Evolutionary conservation across 345 rosid genomes (phyloP), one percentile per base, ranked within the genome.

Genomic region (Euphorbia peplus): DNA sequence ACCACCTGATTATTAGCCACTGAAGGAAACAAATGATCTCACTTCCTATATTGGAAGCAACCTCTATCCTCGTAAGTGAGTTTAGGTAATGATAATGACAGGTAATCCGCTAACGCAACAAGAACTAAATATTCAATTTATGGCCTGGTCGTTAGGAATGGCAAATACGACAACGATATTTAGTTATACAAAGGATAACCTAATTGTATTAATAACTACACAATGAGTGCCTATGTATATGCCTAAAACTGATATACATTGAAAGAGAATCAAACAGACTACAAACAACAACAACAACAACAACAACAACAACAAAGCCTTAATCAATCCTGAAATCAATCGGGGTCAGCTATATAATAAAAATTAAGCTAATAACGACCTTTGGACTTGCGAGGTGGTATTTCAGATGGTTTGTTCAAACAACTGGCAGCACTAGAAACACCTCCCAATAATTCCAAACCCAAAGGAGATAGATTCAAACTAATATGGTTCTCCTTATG

Each of bases 311-410:
- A n/a, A n/a, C n/a, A n/a, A n/a, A n/a, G n/a, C n/a, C n/a, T n/a
- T n/a, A n/a, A n/a, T n/a, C n/a, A n/a, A n/a, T n/a, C n/a, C n/a
- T n/a, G n/a, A n/a, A n/a, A n/a, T n/a, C n/a, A n/a, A n/a, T n/a
- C n/a, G n/a, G n/a, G n/a, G n/a, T n/a, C n/a, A n/a, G n/a, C n/a
- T n/a, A n/a, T n/a, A n/a, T n/a, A n/a, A n/a, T n/a, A n/a, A n/a
- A n/a, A n/a, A n/a, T n/a, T n/a, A n/a, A n/a, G 70, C 26, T 30
- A 51, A 54, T 61, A 32, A 47, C 42, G 63, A 87, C 93, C 98
- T 85, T 78, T 81, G 46, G 52, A 82, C 52, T 75, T 75, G 63
- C 53, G 70, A 8, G 72, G 64, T 65, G 67, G 64, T 65, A 66
- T 69, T 67, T 18, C 72, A 63, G 68, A 64, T 26, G 70, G 63